Percentiles rank a stretch among this genome's conserved stretches.
Conservation (phyloP, 1,139 yeast genomes). For the Zhuliangozyma blackwelliae region DNA sequence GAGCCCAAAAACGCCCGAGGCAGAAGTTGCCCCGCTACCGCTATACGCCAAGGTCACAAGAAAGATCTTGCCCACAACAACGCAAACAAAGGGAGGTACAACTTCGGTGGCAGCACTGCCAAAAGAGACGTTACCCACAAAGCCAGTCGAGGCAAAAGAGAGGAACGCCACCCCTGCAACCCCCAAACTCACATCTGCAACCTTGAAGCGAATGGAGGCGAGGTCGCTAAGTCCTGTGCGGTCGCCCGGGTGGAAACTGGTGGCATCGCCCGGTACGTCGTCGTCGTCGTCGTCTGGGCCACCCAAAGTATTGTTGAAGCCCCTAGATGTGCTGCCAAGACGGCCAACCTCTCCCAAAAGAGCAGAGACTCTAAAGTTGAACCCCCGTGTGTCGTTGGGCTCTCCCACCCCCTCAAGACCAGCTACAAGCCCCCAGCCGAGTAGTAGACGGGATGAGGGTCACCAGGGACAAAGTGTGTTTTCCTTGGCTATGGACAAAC, state of each 20-base stretch:
- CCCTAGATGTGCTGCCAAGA: background rate
- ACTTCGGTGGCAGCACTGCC: slow-evolving; percentile 1
- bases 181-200: slow-evolving; percentile 25
- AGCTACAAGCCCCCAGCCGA: background rate
- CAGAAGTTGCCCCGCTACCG: slow-evolving; percentile 10
- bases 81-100: slow-evolving; percentile 8
- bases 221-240: background rate
- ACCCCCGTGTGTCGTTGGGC: slow-evolving; percentile 4
- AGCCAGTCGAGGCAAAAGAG: slow-evolving; percentile 1
- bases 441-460: too few species aligned
- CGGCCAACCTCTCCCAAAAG: slow-evolving; percentile 3
- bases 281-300: too few species aligned
- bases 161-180: slow-evolving; percentile 4
- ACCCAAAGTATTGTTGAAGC: too few species aligned
- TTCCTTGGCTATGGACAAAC: slow-evolving; percentile 2
- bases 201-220: slow-evolving; percentile 30
- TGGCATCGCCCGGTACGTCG: too few species aligned
- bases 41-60: slow-evolving; percentile 28
- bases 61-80: slow-evolving; percentile 26
- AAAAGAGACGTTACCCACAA: too few species aligned
- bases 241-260: background rate
- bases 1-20: slow-evolving; percentile 1
- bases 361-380: background rate
- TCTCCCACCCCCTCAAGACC: slow-evolving; percentile 2
- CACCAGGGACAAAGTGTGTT: background rate